Conservation (phyloP, 2,329 filamentous ascomycete genomes). For the Bisporella sp. region DNA sequence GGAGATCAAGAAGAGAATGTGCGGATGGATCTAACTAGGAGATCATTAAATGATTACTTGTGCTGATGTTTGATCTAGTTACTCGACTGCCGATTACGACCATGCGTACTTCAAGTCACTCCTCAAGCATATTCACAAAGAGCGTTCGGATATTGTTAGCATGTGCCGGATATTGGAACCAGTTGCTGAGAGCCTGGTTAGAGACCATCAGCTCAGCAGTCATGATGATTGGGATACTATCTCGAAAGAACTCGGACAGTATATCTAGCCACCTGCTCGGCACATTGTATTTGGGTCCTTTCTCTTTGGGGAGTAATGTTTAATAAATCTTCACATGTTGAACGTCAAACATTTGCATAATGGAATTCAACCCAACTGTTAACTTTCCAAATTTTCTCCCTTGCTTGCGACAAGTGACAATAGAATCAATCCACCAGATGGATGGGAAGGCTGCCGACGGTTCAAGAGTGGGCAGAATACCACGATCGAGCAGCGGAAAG, state of each 20-base stretch:
- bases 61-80: conserved; percentile 9
- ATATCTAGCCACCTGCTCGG: conserved; percentile 6
- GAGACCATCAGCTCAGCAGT: conserved; percentile 7
- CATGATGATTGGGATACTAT: conserved; percentile 11
- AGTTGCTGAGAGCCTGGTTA: conserved; percentile 7
- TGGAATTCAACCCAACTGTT: conserved; percentile 5
- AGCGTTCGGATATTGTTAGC: not conserved
- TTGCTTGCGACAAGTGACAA: conserved; percentile 1
- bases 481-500: too few species aligned
- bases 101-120: conserved; percentile 7
- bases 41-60: conserved; percentile 7
- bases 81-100: conserved; percentile 10
- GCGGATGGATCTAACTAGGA: conserved; percentile 2
- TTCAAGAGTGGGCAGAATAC: conserved; percentile 1
- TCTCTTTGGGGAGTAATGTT: conserved; percentile 4
- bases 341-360: not conserved
- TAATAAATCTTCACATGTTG: not conserved
- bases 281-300: conserved; percentile 1
- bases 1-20: conserved; percentile 10
- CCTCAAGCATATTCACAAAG: conserved; percentile 4
- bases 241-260: conserved; percentile 8
- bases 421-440: not conserved
- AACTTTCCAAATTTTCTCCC: conserved; percentile 1
- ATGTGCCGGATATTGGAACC: conserved; percentile 4
- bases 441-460: not conserved